Evolutionary conservation across 768 basidiomycete genomes (phyloP), one percentile per base, ranked within the genome.

Genomic region (Auricularia auricula-judae): DNA sequence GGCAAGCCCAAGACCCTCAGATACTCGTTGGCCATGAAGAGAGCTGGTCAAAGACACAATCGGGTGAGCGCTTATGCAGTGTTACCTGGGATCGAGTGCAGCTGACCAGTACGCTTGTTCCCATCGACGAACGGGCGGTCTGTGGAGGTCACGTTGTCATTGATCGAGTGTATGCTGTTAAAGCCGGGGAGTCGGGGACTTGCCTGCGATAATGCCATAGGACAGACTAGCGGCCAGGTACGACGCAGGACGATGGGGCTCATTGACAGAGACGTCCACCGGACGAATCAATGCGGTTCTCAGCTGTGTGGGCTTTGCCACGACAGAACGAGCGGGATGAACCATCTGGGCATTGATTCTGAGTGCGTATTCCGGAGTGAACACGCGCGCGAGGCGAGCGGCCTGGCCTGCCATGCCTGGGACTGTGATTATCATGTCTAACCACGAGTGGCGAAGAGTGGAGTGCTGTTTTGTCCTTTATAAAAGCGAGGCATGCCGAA

Each of bases 271-370:
- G 4, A 70, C 65, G 36, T 73, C 67, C 43, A 74, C 23, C 18
- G 74, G 74, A 3, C 74, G 67, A 16, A 64, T 66, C 3, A 76
- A 64, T 0, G 74, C 67, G 1, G 74, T 74, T 59, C 69, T 68
- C 5, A 75, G 69, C 65, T 75, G 74, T 62, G 76, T 75, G 12
- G 76, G 72, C 60, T 76, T 75, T 36, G 76, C 74, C 21, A 72
- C 66, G 1, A 56, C 62, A 4, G 73, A 70, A 23, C 53, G 63
- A 7, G 69, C 69, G 1, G 76, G 76, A 61, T 74, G 63, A n/a
- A 76, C 74, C 1, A 76, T 64, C 66, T 75, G 74, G 0, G 74
- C 72, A 62, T 76, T 75, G 36, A 75, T 72, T 4, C 62, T 59
- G 7, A 65, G 58, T 2, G 70, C 71, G 54, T 69, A 68, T 65